phyloP scores from a whole-genome alignment of 352 stramenopile species.

The Pythium dissimile region DNA sequence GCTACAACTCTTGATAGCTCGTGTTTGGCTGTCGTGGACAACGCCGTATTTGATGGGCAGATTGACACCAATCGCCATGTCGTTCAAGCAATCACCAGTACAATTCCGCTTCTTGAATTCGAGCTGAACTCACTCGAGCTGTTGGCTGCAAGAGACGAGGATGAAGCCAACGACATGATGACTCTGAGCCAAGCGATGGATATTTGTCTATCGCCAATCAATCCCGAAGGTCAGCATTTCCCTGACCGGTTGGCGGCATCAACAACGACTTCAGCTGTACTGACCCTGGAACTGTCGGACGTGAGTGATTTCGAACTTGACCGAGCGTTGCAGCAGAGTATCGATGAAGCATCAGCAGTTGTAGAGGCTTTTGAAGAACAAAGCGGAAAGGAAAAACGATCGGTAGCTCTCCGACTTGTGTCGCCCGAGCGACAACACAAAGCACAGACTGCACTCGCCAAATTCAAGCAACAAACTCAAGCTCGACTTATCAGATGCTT shows the following conservation, averaged over 20 bases:
- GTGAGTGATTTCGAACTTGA: conserved; percentile 20
- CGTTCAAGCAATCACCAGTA: not conserved
- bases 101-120: too few species aligned
- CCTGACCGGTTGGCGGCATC: not conserved
- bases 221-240: not conserved
- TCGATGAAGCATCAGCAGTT: conserved; percentile 12
- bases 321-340: conserved; percentile 16
- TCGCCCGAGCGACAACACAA: not conserved
- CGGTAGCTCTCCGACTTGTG: not conserved
- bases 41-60: conserved; percentile 9
- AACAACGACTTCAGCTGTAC: not conserved
- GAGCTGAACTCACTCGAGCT: conserved; percentile 13
- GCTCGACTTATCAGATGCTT: conserved; percentile 7
- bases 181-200: conserved; percentile 13
- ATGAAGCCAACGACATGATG: conserved; percentile 14
- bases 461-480: conserved; percentile 21
- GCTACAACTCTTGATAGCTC: too few species aligned
- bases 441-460: not conserved
- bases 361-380: conserved; percentile 18
- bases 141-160: conserved; percentile 1
- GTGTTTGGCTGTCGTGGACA: conserved; percentile 9
- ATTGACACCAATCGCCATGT: not conserved
- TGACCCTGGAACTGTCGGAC: conserved; percentile 11
- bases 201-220: conserved; percentile 15
- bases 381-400: not conserved